These are phyloP conservation scores for Plenodomus tracheiphilus DNA, from an alignment of 2,329 filamentous ascomycete species.

Conservation along the genomic window DNA sequence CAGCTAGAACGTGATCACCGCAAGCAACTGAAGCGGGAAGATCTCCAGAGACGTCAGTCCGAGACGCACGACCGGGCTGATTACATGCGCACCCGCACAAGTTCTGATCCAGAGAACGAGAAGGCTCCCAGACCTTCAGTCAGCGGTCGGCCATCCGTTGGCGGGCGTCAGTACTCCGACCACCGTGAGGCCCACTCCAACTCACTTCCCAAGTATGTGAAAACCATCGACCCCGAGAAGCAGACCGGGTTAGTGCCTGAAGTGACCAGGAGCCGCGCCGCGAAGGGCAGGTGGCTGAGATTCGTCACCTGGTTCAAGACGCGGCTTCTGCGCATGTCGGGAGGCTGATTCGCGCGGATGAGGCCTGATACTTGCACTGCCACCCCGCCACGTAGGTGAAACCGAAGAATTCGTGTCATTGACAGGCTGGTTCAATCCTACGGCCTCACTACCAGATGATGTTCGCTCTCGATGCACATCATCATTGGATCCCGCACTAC, in stretches of 20 bases:
- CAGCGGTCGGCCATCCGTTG: slow-evolving; percentile 36
- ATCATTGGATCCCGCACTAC: no score
- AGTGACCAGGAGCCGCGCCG: slow-evolving; percentile 39
- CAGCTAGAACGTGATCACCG: slow-evolving; percentile 49
- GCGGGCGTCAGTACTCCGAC: slow-evolving; percentile 44
- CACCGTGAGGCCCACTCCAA: slow-evolving; percentile 40
- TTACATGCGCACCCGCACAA: slow-evolving; percentile 26
- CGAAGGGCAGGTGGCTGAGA: slow-evolving; percentile 54
- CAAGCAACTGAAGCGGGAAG: slow-evolving; percentile 50
- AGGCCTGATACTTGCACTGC: background rate
- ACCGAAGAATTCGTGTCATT: background rate
- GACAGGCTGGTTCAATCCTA: no score
- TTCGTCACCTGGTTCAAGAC: slow-evolving; percentile 63
- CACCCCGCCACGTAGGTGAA: background rate
- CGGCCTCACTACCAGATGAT: no score
- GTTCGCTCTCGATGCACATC: no score
- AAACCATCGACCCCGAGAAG: slow-evolving; percentile 37
- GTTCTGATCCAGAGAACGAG: slow-evolving; percentile 35
- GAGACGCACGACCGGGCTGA: slow-evolving; percentile 40
- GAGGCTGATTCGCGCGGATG: slow-evolving; percentile 2
- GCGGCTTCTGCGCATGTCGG: slow-evolving; percentile 54
- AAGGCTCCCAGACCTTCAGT: slow-evolving; percentile 36
- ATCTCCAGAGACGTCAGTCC: slow-evolving; percentile 47
- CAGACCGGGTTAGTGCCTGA: slow-evolving; percentile 25
- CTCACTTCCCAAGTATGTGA: slow-evolving; percentile 39